Evolutionary conservation across 306 rosid species (phyloP), one percentile per base, ranked within the genome.

Genomic region (Psophocarpus tetragonolobus): DNA sequence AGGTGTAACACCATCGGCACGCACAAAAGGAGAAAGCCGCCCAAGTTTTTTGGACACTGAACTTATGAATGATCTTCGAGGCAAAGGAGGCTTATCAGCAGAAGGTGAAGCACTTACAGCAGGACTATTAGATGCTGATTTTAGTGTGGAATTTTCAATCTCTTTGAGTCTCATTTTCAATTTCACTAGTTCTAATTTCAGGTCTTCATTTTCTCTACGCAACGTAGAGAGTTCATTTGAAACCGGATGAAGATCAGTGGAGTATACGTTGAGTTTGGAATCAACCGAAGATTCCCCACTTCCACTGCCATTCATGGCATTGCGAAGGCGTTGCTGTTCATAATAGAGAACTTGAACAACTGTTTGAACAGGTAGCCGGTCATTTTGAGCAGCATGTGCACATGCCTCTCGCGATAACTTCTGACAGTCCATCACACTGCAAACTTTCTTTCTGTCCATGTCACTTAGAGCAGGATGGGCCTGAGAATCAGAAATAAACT

Each of bases 311-410:
- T 85, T 79, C 97, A 95, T 87, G 77, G 88, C 97, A 38, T 96
- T 88, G 11, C 96, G 91, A 75, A 96, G 91, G 12, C 98, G 87
- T 79, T 91, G 94, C 76, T 96, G 98, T 81, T 93, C 99, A 44
- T 88, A 90, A 58, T 91, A 96, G 65, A 96, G 96, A 66, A 96
- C 98, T 86, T 96, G 98, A 58, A 96, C 99, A 42, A 96, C 98
- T 0, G 91, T 96, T 84, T 96, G 99, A 8, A 96, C 98, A 0
- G 98, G 96, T 60, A 96, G 96, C 50, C 99, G 84, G 71, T 93
- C 98, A 60, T 96, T 96, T 74, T 96, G 97, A 32, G 98, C 99
- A 3, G 99, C 98, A 44, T 96, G 99, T 13, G 99, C 96, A 68
- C 97, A 91, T 1, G 98, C 99, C 76, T 90, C 96, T 39, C 97